Conservation (phyloP, 192 early-diverging fungal genomes). For the Backusella liffmaniae region DNA sequence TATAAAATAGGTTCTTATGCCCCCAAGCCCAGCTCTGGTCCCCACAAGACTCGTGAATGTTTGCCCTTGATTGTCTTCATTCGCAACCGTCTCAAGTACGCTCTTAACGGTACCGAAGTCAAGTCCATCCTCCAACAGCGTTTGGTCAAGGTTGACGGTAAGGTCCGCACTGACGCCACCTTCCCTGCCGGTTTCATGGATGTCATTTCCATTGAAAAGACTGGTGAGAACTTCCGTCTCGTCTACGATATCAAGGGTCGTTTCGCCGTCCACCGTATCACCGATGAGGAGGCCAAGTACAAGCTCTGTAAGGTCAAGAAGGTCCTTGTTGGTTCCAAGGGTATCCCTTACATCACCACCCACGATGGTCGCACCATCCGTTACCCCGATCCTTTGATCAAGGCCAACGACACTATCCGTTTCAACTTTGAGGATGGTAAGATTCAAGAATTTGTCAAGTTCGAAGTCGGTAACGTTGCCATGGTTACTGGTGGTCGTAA, state of each 20-base stretch:
- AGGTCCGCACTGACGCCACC: no score
- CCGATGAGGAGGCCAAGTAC: slow-evolving; percentile 98
- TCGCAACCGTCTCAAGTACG: slow-evolving; percentile 99
- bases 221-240: slow-evolving; percentile 99
- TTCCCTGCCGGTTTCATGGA: no score
- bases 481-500: slow-evolving; percentile 99
- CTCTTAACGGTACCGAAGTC: no score
- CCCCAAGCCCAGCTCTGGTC: slow-evolving; percentile 94
- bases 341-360: slow-evolving; percentile 94
- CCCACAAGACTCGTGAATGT: slow-evolving; percentile 99
- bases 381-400: slow-evolving; percentile 99
- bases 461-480: slow-evolving; percentile 96
- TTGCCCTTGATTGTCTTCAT: slow-evolving; percentile 97
- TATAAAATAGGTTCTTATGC: slow-evolving; percentile 50
- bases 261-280: slow-evolving; percentile 99
- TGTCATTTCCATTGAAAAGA: slow-evolving; percentile 92
- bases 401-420: slow-evolving; percentile 99
- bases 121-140: no score
- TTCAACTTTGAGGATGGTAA: slow-evolving; percentile 93
- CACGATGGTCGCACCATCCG: slow-evolving; percentile 99
- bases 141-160: no score
- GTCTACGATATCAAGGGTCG: slow-evolving; percentile 99
- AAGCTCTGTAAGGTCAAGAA: slow-evolving; percentile 99
- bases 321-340: slow-evolving; percentile 93
- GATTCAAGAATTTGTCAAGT: slow-evolving; percentile 93